These are phyloP conservation scores for Pythium aquatile DNA, from an alignment of 352 stramenopile species.

Conservation along the genomic window DNA sequence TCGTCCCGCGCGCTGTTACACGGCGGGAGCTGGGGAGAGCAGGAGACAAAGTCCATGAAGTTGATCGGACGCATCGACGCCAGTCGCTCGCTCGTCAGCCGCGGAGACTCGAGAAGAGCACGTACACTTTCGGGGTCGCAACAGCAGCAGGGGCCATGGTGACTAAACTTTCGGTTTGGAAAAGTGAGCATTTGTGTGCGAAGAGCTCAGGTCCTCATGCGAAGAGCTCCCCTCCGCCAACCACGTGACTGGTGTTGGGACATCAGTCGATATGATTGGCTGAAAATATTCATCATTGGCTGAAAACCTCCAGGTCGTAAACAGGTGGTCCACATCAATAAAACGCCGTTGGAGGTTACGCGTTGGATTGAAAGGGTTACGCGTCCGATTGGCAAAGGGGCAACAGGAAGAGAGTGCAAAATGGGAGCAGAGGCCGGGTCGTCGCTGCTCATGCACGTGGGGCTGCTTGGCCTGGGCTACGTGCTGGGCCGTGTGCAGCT, in stretches of 20 bases:
- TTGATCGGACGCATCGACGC: conserved; percentile 11
- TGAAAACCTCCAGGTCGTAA: conserved; percentile 5
- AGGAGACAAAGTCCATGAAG: conserved; percentile 34
- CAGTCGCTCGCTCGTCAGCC: conserved; percentile 8
- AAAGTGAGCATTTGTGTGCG: conserved; percentile 48
- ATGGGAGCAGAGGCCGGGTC: conserved; percentile 45
- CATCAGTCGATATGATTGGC: conserved; percentile 12
- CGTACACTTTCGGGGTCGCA: conserved; percentile 75
- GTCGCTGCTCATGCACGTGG: conserved; percentile 65
- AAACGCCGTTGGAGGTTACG: conserved; percentile 14
- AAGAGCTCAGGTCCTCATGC: conserved; percentile 6
- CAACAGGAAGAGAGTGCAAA: neutral
- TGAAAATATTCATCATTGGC: conserved; percentile 20
- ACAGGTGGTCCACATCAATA: conserved; percentile 22
- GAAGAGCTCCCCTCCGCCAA: conserved; percentile 14
- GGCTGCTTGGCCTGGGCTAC: conserved; percentile 60
- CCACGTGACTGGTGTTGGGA: conserved; percentile 24
- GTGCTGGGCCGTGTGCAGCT: conserved; percentile 57
- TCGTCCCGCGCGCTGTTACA: conserved; percentile 13
- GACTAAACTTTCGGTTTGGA: conserved; percentile 86
- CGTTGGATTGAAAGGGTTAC: conserved; percentile 19
- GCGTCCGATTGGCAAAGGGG: conserved; percentile 11
- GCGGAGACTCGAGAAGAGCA: conserved; percentile 7
- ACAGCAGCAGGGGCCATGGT: conserved; percentile 68
- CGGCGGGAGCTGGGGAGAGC: conserved; percentile 8